Conservation (phyloP, 2,329 filamentous ascomycete species). For the Xylaria sp. region DNA sequence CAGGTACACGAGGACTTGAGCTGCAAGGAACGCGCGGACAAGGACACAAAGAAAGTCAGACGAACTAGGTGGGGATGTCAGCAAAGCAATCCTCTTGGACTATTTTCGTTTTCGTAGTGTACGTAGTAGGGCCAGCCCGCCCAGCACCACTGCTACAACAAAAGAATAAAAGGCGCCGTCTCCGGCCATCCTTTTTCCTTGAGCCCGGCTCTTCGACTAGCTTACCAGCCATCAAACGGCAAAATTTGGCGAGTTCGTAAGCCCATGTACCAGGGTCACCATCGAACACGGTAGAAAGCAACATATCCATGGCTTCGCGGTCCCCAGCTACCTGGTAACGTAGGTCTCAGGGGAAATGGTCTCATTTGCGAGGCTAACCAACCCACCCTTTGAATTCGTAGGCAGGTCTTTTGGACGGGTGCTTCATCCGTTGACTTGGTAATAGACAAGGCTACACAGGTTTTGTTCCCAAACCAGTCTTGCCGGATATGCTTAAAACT, state of each 20-base stretch:
- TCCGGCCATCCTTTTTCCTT: not conserved
- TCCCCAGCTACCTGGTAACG: no score
- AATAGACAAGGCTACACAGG: not conserved
- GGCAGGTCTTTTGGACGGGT: not conserved
- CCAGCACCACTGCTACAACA: not conserved
- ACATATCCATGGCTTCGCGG: no score
- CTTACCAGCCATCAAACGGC: not conserved
- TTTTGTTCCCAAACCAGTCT: not conserved
- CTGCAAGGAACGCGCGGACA: constrained; percentile 24
- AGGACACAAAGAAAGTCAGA: constrained; percentile 20
- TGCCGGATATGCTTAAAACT: not conserved
- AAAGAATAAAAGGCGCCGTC: not conserved
- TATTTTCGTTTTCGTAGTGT: no score
- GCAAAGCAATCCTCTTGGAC: constrained; percentile 11
- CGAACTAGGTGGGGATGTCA: constrained; percentile 23
- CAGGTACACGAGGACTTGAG: not conserved
- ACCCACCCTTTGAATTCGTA: no score
- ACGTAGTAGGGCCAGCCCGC: not conserved
- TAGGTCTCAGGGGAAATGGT: no score
- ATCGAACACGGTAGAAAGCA: no score
- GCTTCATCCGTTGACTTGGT: not conserved
- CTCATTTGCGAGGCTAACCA: no score
- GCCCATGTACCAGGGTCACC: no score
- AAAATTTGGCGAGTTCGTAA: not conserved
- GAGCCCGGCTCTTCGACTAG: not conserved